phyloP scores from a whole-genome alignment of 2,329 filamentous ascomycete species.

The Colletotrichum truncatum region DNA sequence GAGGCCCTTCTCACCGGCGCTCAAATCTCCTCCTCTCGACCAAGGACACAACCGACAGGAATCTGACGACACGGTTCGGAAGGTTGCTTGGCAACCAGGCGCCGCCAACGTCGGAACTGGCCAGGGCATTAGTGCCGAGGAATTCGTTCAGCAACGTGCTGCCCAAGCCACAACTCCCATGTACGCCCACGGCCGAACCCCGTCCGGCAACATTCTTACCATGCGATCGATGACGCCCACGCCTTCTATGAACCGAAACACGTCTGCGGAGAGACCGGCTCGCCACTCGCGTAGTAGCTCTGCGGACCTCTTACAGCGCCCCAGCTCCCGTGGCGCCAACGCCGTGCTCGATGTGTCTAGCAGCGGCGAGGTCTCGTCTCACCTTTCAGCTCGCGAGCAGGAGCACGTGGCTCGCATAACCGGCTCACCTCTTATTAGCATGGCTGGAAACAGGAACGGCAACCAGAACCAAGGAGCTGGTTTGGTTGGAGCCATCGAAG shows the following conservation, averaged over 20 bases:
- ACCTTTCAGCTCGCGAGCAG: slow-evolving; percentile 87
- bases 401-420: slow-evolving; percentile 88
- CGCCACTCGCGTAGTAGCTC: slow-evolving; percentile 57
- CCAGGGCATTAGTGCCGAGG: slow-evolving; percentile 76
- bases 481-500: slow-evolving; percentile 82
- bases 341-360: slow-evolving; percentile 58
- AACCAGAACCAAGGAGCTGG: slow-evolving; percentile 65
- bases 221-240: slow-evolving; percentile 52
- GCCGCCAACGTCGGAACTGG: slow-evolving; percentile 54
- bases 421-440: slow-evolving; percentile 77
- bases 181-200: slow-evolving; percentile 64
- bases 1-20: slow-evolving; percentile 44
- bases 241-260: slow-evolving; percentile 51
- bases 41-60: slow-evolving; percentile 54
- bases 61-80: slow-evolving; percentile 64
- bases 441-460: slow-evolving; percentile 48
- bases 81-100: slow-evolving; percentile 84
- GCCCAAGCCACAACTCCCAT: slow-evolving; percentile 50
- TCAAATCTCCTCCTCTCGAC: slow-evolving; percentile 35
- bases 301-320: slow-evolving; percentile 56
- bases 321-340: slow-evolving; percentile 68
- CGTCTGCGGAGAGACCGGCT: slow-evolving; percentile 50
- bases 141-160: slow-evolving; percentile 84
- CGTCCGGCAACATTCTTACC: slow-evolving; percentile 59
- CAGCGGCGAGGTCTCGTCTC: slow-evolving; percentile 51